These are phyloP conservation scores for Scheffersomyces stambukii DNA, from an alignment of 1,139 yeast species.

Conservation along the genomic window DNA sequence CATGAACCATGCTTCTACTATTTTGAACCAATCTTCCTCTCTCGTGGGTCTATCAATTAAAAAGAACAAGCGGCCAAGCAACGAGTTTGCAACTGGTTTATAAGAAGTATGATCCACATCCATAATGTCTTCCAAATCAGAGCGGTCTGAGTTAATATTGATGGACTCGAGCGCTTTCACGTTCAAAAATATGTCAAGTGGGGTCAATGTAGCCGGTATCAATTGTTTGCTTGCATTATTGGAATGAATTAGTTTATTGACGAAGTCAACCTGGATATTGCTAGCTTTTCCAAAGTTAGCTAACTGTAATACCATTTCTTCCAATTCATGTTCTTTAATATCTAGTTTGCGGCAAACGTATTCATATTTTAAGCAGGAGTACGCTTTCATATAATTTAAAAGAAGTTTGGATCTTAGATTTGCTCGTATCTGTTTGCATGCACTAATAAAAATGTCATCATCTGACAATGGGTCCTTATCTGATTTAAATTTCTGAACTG, in stretches of 20 bases:
- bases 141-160: no score
- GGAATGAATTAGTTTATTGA: conserved; percentile 23
- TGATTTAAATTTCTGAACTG: conserved; percentile 13
- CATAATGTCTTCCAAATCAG: no score
- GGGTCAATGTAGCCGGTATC: conserved; percentile 16
- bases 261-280: conserved; percentile 43
- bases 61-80: conserved; percentile 13
- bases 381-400: conserved; percentile 25
- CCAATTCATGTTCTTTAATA: conserved; percentile 26
- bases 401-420: conserved; percentile 31
- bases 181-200: conserved; percentile 23
- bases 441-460: conserved; percentile 29
- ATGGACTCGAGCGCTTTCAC: conserved; percentile 21
- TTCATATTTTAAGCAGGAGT: conserved; percentile 23
- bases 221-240: conserved; percentile 6
- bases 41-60: conserved; percentile 16
- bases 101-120: conserved; percentile 13
- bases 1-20: conserved; percentile 25
- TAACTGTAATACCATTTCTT: conserved; percentile 33
- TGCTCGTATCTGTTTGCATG: conserved; percentile 23
- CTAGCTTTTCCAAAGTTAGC: conserved; percentile 43
- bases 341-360: conserved; percentile 20
- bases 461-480: conserved; percentile 19
- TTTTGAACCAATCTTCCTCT: conserved; percentile 15
- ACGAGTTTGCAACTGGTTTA: conserved; percentile 2